Conservation (phyloP, 768 basidiomycete species). For the Termitomyces sp. region DNA sequence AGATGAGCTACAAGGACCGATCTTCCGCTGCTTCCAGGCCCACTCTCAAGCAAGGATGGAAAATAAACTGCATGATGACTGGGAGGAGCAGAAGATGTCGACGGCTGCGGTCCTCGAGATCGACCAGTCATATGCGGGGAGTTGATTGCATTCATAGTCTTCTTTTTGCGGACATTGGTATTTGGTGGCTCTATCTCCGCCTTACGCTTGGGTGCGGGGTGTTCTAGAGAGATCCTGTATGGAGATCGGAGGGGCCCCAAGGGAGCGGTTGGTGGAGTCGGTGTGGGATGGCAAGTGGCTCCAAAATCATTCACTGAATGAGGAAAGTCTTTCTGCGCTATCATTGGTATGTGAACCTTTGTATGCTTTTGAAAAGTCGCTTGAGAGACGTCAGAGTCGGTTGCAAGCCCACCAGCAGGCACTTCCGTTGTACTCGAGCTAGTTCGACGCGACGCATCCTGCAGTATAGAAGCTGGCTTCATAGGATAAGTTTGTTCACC, state of each 20-base stretch:
- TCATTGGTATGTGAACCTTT: neutral
- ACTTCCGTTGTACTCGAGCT: neutral
- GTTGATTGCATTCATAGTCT: neutral
- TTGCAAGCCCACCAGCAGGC: neutral
- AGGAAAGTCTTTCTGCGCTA: neutral
- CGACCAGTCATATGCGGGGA: neutral
- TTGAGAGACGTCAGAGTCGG: neutral
- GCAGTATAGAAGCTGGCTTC: neutral
- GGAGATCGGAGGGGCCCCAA: neutral
- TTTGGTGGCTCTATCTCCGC: neutral
- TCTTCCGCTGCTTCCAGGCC: neutral
- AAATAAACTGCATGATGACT: neutral
- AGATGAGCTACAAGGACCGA: neutral
- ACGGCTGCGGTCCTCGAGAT: neutral
- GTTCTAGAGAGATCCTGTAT: neutral
- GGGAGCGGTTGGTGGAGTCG: neutral
- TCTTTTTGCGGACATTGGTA: neutral
- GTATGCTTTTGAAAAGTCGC: neutral
- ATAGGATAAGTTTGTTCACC: neutral
- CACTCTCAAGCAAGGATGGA: neutral
- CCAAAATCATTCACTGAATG: neutral
- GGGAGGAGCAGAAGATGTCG: neutral
- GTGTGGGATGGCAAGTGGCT: neutral
- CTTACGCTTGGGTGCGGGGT: constrained; percentile 1
- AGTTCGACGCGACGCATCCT: neutral